Evolutionary conservation across 805 yeast genomes (phyloP).

Genomic region (Starmerella scarabaei): DNA sequence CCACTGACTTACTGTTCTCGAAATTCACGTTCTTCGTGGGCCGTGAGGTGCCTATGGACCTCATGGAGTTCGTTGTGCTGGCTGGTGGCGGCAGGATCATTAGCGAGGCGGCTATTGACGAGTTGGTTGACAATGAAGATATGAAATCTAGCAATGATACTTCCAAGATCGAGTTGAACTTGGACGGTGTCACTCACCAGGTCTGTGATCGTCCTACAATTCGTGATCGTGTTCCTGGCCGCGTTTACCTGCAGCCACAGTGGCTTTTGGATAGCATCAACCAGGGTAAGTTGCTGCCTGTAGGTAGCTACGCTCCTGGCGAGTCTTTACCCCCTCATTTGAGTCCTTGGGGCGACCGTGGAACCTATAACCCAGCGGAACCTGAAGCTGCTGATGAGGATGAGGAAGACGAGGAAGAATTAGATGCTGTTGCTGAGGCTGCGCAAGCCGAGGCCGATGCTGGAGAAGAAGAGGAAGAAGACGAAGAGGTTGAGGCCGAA

Average conservation of each 20-base stretch:
- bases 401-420: constrained; percentile 40
- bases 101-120: constrained; percentile 80
- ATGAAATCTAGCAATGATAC: constrained; percentile 31
- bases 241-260: constrained; percentile 94
- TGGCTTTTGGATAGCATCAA: constrained; percentile 92
- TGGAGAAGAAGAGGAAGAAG: constrained; percentile 42
- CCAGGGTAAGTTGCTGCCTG: constrained; percentile 60
- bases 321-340: constrained; percentile 92
- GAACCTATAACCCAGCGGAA: constrained; percentile 62
- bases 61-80: constrained; percentile 73
- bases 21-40: constrained; percentile 75
- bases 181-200: constrained; percentile 75
- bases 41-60: constrained; percentile 89
- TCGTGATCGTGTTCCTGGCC: constrained; percentile 64
- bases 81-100: constrained; percentile 77
- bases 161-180: constrained; percentile 35
- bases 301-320: constrained; percentile 79
- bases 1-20: constrained; percentile 39
- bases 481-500: constrained; percentile 36
- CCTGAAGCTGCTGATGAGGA: constrained; percentile 34
- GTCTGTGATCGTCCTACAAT: constrained; percentile 85
- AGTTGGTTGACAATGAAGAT: constrained; percentile 38
- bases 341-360: constrained; percentile 98
- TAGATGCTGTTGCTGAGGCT: constrained; percentile 38
- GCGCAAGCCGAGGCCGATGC: constrained; percentile 40